Evolutionary conservation across 1,284 basidiomycete species (phyloP), one percentile per base, ranked within the genome.

Genomic region (Trametes polyzona): DNA sequence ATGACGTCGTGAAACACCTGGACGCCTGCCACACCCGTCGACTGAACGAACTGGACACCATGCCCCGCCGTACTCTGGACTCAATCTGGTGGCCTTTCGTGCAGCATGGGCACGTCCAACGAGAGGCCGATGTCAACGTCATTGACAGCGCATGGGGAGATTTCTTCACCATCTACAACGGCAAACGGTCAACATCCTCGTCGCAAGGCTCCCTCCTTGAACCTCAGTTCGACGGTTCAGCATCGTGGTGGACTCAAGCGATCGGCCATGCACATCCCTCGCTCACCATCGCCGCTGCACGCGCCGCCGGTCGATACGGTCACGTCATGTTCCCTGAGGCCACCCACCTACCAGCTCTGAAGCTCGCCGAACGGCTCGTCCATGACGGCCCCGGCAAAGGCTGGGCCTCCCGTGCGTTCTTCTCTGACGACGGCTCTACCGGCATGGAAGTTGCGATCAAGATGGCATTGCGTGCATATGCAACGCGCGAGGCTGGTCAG

Each of bases 201-300:
- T 62, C 55, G 1, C 12, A 32, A 6, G 12, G 36, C 21, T 81
- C 83, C 33, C 69, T 91, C 26, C 76, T 96, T 6, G 76, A 80
- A 39, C 86, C 91, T 1, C 84, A 92, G 62, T 86, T 95, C 59
- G 96, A 98, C 68, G 90, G 93, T 8, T 96, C 95, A 0, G 95
- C 96, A 0, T 96, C 94, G 14, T 98, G 96, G 96, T 99, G 96
- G 94, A 98, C 96, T 0, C 96, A 99, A 75, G 86, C 90, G 0
- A 75, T 98, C 40, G 96, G 96, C 0, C 96, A 98, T 68, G 88
- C 84, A 0, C 78, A 92, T 55, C 83, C 92, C 0, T 76, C 85
- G 0, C 80, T 98, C 11, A 88, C 93, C 0, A 78, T 94, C 26
- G 94, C 96, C 1, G 96, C 95, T 0, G 95, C 96, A 0, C 78